Base-by-base conservation (phyloP, 2,329 filamentous ascomycete genomes). In the Trichoderma simmonsii region DNA sequence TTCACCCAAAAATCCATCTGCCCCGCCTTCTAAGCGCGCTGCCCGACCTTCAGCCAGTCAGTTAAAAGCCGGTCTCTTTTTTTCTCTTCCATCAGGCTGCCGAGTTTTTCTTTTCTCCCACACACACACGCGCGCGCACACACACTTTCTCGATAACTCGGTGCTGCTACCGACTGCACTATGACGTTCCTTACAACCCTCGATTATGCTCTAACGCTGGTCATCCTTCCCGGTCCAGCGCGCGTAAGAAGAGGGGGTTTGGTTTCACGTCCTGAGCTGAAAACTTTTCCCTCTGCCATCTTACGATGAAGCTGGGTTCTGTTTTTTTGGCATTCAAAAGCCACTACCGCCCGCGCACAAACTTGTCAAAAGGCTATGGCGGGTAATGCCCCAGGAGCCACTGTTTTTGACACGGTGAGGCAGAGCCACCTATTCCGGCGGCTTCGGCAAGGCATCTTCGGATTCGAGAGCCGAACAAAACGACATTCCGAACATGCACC, bases 11-110 rank as follows among this genome's bases (percentile, higher is more conserved):
- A 48, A 28, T 21, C 26, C 26, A n/a, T n/a, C 26, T 63, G 63
- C 63, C 63, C 63, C 63, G 51, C 64, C 64, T 57, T 39, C 64
- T 67, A 67, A 59, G 51, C 64, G 64, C 64, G 64, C 64, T 67
- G 64, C 48, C 64, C 64, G 64, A 57, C 63, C 57, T 36, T 24
- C 32, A 36, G 59, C 59, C 64, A 67, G 30, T 57, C 64, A 39
- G 64, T 67, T 67, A 67, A 67, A 67, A 67, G 34, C 28, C 32
- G 9, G 51, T 21, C 30, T 26, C 34, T 57, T 67, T 54, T 66
- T 67, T 28, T 66, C 14, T 39, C 32, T 26, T 26, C 59, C 59
- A 63, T 28, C 60, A 63, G 64, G 32, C 32, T 60, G 56, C 65
- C 54, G 56, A 68, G 34, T 18, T 60, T 60, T 68, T 48, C 34